Evolutionary conservation across 148 eudicot genomes (phyloP), one percentile per base, ranked within the genome.

Genomic region (Vaccinium darrowii): DNA sequence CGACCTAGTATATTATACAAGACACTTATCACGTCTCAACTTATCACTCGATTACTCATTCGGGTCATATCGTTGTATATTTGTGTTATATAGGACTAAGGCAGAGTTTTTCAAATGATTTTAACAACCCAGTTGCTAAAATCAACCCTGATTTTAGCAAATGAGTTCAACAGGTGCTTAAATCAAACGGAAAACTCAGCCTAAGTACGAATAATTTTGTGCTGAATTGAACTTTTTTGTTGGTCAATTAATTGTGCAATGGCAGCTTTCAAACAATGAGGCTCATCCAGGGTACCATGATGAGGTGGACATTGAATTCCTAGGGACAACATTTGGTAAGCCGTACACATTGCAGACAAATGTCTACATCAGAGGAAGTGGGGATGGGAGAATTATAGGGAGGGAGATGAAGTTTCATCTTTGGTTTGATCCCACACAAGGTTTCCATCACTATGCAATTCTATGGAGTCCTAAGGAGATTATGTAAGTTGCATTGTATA

Each of bases 351-450:
- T 96, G 69, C 98, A 96, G 83, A 96, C 98, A 5, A 96, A 96
- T 87, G 98, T 96, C 0, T 96, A 96, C 87, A 89, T 96, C 21
- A 86, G 92, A 83, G 99, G 99, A 16, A 96, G 97, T 89, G 99
- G 99, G 39, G 99, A 96, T 86, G 98, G 99, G 1, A 92, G 79
- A 49, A 93, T 94, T 74, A 92, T 96, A 52, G 99, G 99, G 60
- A 93, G 99, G 83, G 99, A 96, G 82, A 92, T 94, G 95, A 92
- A 94, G 82, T 94, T 94, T 65, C 99, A 93, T 88, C 88, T 96
- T 21, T 96, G 99, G 99, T 96, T 96, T 80, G 95, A 96, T 90
- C 99, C 99, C 19, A 96, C 99, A 43, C 77, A 92, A 53, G 85
- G 53, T 12, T 96, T 96, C 84, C 99, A 96, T 81, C 97, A 96